These are phyloP conservation scores for Flaveria linearis DNA, from an alignment of 129 eudicot species.

Conservation along the genomic window DNA sequence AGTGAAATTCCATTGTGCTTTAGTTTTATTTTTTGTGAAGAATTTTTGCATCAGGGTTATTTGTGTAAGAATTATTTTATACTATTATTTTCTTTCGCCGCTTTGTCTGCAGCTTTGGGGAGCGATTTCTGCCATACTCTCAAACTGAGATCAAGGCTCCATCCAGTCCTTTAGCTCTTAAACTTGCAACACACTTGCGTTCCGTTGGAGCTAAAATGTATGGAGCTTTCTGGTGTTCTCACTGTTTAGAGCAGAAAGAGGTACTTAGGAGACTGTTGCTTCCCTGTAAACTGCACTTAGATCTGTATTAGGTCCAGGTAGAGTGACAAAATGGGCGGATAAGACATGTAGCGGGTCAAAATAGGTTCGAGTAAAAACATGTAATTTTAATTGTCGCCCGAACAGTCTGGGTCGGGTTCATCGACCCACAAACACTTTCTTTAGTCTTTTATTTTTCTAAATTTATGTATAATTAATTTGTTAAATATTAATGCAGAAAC, in stretches of 20 bases:
- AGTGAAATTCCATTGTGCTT: background rate
- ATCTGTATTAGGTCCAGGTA: background rate
- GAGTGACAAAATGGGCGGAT: background rate
- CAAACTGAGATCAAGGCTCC: conserved; percentile 67
- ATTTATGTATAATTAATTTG: background rate
- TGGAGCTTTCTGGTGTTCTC: conserved; percentile 99
- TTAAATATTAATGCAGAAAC: background rate
- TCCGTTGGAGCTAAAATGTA: conserved; percentile 94
- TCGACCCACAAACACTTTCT: background rate
- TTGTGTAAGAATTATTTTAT: conserved; percentile 9
- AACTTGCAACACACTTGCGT: conserved; percentile 82
- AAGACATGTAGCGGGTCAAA: background rate
- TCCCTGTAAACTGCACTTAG: conserved; percentile 10
- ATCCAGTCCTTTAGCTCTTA: conserved; percentile 74
- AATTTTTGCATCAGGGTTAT: conserved; percentile 10
- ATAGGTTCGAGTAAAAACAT: background rate
- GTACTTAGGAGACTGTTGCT: conserved; percentile 33
- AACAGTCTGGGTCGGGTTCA: background rate
- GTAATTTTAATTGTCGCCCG: background rate
- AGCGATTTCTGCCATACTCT: conserved; percentile 50
- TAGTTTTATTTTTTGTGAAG: background rate
- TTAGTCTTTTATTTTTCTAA: background rate
- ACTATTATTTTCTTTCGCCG: background rate
- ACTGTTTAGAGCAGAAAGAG: conserved; percentile 92
- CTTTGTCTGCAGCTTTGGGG: conserved; percentile 47